A percentile compares a stretch with the other conserved stretches of the same genome.
Conservation (phyloP, 768 basidiomycete species). For the Porpolomopsis calyptriformis region DNA sequence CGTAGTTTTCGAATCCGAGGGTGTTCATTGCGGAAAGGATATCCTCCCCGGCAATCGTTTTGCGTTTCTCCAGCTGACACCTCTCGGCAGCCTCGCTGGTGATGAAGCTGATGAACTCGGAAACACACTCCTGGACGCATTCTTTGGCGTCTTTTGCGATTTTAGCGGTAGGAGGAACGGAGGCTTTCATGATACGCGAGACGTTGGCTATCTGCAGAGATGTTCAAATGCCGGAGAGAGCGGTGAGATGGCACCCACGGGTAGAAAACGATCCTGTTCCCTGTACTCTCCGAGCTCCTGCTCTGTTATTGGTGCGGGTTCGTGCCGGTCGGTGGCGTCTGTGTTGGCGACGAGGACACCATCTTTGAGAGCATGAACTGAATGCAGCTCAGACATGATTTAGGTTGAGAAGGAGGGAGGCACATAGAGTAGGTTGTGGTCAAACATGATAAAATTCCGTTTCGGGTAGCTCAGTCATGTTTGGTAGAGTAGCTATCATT, state of each 20-base stretch:
- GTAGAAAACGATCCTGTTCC: conserved; percentile 92
- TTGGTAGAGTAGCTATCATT: conserved; percentile 12
- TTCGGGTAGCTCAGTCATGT: too few relatives aligned
- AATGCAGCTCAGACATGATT: conserved; percentile 29
- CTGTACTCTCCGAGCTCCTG: conserved; percentile 90
- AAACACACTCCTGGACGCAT: conserved; percentile 96
- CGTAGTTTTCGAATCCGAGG: conserved; percentile 92
- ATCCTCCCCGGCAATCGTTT: conserved; percentile 97
- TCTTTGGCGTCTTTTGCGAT: conserved; percentile 98
- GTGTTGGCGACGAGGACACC: conserved; percentile 26
- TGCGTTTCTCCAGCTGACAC: conserved; percentile 88
- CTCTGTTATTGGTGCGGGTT: conserved; percentile 64
- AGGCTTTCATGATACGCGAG: conserved; percentile 92
- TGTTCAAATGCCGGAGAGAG: not conserved
- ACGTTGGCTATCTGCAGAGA: conserved; percentile 85
- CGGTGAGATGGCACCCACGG: conserved; percentile 39
- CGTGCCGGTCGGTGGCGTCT: conserved; percentile 29
- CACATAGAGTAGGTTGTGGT: too few relatives aligned
- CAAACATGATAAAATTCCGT: too few relatives aligned
- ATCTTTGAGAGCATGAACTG: conserved; percentile 32
- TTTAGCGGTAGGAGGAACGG: conserved; percentile 84
- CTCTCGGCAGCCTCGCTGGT: conserved; percentile 95
- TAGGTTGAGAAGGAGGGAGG: not conserved
- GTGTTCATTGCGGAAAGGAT: conserved; percentile 90
- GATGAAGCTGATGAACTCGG: conserved; percentile 97